phyloP scores from a whole-genome alignment of 2,329 filamentous ascomycete species.

The Fusarium nodosum region DNA sequence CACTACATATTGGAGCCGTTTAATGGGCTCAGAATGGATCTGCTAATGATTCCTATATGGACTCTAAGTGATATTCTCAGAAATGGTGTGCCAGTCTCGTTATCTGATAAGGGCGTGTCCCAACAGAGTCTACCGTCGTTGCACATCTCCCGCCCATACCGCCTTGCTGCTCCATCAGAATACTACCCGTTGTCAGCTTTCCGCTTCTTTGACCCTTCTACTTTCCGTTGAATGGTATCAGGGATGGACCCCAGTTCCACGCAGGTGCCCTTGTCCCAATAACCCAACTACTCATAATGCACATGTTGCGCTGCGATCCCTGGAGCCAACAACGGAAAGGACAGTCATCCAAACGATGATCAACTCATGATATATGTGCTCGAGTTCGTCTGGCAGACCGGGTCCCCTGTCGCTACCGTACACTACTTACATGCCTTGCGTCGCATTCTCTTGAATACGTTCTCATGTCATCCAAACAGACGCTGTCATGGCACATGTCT shows the following conservation, averaged over 20 bases:
- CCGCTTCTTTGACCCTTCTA: constrained; percentile 1
- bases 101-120: constrained; percentile 20
- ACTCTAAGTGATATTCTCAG: constrained; percentile 14
- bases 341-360: constrained; percentile 46
- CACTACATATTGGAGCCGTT: constrained; percentile 19
- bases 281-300: neutral
- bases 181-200: neutral
- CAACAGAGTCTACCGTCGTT: constrained; percentile 4
- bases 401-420: constrained; percentile 23
- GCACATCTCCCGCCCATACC: constrained; percentile 17
- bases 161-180: constrained; percentile 17
- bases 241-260: constrained; percentile 18
- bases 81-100: neutral
- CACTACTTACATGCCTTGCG: constrained; percentile 18
- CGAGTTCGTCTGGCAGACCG: constrained; percentile 25
- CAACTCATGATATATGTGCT: constrained; percentile 45
- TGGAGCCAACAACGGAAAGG: constrained; percentile 30
- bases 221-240: constrained; percentile 3
- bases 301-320: constrained; percentile 19
- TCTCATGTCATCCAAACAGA: constrained; percentile 12
- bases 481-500: constrained; percentile 18
- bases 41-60: constrained; percentile 13
- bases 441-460: constrained; percentile 11
- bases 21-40: constrained; percentile 22
- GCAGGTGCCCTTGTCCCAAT: constrained; percentile 16